A percentile compares a stretch with the other conserved stretches of the same genome.
These are phyloP conservation scores for Elymus sibiricus DNA, from an alignment of 176 grass and related monocot species.

Conservation along the genomic window DNA sequence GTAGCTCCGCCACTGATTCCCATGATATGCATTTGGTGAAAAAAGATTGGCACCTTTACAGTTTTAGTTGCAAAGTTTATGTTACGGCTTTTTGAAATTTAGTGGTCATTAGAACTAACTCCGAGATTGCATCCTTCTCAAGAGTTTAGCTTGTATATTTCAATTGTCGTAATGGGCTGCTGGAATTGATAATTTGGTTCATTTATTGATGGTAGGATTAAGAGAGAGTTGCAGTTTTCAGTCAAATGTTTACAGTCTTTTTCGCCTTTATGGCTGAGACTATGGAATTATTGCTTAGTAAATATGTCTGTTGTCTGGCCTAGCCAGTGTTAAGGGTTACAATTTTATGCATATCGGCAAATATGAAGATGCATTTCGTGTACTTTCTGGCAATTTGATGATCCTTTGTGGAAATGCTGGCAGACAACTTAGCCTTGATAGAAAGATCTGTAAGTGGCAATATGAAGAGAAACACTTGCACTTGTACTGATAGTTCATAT, in stretches of 20 bases:
- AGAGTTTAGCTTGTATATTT: not conserved
- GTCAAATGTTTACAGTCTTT: not conserved
- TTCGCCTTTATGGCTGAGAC: not conserved
- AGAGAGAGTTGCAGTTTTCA: not conserved
- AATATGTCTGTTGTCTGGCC: not conserved
- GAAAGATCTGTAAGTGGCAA: not conserved
- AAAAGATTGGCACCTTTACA: not conserved
- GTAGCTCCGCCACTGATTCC: no score
- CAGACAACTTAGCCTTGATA: not conserved
- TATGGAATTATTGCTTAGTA: not conserved
- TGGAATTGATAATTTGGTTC: not conserved
- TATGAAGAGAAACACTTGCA: not conserved
- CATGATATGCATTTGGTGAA: not conserved
- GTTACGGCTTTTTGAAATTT: not conserved
- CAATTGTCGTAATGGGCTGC: not conserved
- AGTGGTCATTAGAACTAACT: not conserved
- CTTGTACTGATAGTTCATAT: not conserved
- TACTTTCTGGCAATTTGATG: not conserved
- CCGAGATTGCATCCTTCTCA: not conserved
- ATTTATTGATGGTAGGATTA: not conserved
- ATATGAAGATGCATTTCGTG: not conserved
- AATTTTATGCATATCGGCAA: not conserved
- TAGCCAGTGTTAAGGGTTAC: not conserved
- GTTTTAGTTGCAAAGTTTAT: not conserved
- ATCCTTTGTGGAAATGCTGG: not conserved